A percentile compares a stretch with the other conserved stretches of the same genome.
phyloP scores from a whole-genome alignment of 306 rosid genomes.

The Begonia fuchsioides region DNA sequence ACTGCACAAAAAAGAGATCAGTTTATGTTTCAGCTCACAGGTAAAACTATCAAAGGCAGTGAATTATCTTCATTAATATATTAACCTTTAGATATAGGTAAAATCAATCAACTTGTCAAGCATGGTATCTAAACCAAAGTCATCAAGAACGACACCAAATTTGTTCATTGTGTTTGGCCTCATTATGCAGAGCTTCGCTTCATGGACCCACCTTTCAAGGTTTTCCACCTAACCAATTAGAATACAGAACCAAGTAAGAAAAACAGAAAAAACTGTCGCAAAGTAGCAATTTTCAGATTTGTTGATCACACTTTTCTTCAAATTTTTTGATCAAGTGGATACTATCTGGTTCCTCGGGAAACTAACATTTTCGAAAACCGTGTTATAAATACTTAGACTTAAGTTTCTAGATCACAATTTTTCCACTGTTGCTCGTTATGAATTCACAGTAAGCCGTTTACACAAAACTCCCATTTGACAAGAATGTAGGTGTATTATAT shows the following conservation, averaged over 20 bases:
- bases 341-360: too few species aligned
- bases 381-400: too few species aligned
- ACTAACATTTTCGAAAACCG: too few species aligned
- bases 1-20: conserved; percentile 38
- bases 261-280: too few species aligned
- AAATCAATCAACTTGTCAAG: conserved; percentile 56
- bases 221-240: conserved; percentile 71
- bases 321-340: too few species aligned
- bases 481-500: conserved; percentile 23
- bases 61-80: neutral
- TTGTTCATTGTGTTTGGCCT: conserved; percentile 88
- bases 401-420: too few species aligned
- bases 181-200: conserved; percentile 64
- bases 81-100: conserved; percentile 65
- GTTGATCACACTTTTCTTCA: too few species aligned
- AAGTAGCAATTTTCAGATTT: too few species aligned
- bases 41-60: too few species aligned
- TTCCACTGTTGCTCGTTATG: too few species aligned
- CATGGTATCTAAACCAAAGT: conserved; percentile 80
- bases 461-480: neutral
- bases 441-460: too few species aligned
- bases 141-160: conserved; percentile 92
- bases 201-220: conserved; percentile 83
- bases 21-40: neutral
- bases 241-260: neutral